Conservation (phyloP, 1,284 basidiomycete genomes). For the Exsudoporus floridanus region DNA sequence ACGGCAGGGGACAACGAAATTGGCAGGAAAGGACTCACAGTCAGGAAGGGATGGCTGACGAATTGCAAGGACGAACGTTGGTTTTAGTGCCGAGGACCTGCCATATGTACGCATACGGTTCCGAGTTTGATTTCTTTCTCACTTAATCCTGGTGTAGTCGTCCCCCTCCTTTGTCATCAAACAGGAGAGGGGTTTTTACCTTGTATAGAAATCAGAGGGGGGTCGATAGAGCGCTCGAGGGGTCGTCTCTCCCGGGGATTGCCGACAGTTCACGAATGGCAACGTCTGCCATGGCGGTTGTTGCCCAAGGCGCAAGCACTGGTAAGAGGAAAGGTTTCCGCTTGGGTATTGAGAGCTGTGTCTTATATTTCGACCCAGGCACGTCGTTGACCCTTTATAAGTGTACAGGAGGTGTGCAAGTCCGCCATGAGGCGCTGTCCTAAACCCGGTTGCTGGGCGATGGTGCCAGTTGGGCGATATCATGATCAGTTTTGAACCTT, state of each 20-base stretch:
- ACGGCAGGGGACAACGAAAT: constrained; percentile 22
- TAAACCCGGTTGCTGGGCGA: constrained; percentile 18
- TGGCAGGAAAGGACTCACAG: constrained; percentile 11
- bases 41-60: constrained; percentile 9
- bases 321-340: neutral
- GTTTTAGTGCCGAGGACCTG: constrained; percentile 12
- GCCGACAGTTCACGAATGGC: constrained; percentile 12
- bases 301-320: neutral
- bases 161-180: neutral
- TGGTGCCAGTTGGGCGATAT: constrained; percentile 10
- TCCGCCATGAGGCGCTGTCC: constrained; percentile 13
- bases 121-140: constrained; percentile 19
- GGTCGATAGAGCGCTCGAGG: constrained; percentile 8
- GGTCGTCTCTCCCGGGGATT: constrained; percentile 12
- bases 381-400: constrained; percentile 4
- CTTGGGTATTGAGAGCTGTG: constrained; percentile 8
- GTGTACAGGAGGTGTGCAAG: neutral
- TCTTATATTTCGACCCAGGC: constrained; percentile 18
- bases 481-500: constrained; percentile 14
- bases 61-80: constrained; percentile 32
- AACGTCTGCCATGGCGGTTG: neutral
- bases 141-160: constrained; percentile 4
- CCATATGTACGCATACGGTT: constrained; percentile 15
- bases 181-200: constrained; percentile 10
- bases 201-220: constrained; percentile 6